Conservation (phyloP, 2,329 filamentous ascomycete genomes). For the Pseudogymnoascus sp. region DNA sequence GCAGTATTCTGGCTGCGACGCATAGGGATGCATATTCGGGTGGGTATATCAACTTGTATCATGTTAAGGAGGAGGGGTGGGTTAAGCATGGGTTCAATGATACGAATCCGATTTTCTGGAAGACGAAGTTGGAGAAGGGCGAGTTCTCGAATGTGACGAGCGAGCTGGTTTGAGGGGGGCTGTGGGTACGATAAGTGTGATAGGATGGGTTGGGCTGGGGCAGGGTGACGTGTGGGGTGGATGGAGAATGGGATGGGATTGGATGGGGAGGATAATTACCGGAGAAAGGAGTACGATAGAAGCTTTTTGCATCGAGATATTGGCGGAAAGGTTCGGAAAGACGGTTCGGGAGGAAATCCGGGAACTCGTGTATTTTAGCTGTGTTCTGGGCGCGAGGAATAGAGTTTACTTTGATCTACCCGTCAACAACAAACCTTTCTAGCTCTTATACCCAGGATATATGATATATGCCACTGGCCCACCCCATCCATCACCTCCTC, state of each 20-base stretch:
- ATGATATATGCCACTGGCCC: neutral
- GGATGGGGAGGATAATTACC: slow-evolving; percentile 1
- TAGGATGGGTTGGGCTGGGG: neutral
- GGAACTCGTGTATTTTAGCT: neutral
- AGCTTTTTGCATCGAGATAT: slow-evolving; percentile 6
- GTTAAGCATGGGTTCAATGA: slow-evolving; percentile 98
- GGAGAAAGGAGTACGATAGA: slow-evolving; percentile 6
- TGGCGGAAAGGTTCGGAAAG: neutral
- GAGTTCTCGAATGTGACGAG: slow-evolving; percentile 90
- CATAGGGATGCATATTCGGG: slow-evolving; percentile 98
- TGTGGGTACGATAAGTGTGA: neutral
- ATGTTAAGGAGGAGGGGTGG: slow-evolving; percentile 98
- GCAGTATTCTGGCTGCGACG: slow-evolving; percentile 91
- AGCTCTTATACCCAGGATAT: neutral
- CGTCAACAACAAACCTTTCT: neutral
- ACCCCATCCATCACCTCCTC: neutral
- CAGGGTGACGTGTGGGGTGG: neutral
- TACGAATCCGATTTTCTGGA: slow-evolving; percentile 99
- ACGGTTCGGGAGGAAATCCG: neutral
- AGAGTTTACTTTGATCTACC: neutral
- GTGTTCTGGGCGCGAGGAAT: neutral
- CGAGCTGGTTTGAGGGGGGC: neutral
- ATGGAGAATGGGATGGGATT: neutral
- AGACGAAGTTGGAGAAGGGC: slow-evolving; percentile 96
- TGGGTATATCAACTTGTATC: slow-evolving; percentile 97